Evolutionary conservation across 306 rosid genomes (phyloP), one percentile per base, ranked within the genome.

Genomic region (Prunus kanzakura): DNA sequence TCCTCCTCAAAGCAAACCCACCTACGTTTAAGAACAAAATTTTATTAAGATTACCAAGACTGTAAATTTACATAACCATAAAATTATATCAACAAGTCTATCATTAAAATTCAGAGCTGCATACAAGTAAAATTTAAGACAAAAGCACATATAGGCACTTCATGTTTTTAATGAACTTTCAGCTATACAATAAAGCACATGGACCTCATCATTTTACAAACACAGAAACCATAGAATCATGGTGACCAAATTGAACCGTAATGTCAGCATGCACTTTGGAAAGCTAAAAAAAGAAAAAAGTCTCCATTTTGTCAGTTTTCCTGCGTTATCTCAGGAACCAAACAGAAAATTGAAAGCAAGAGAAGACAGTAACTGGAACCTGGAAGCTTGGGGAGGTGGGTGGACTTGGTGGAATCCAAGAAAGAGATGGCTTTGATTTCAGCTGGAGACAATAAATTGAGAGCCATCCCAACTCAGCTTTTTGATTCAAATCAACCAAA

Each of bases 341-440:
- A 68, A 74, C 64, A 64, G 78, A 79, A 38, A 57, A 51, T 25
- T 60, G 65, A 11, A 41, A 78, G 56, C 50, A 4, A 65, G 25
- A 66, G 18, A 66, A 74, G 50, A 47, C 15, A 25, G 68, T 35
- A 80, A 76, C 72, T 64, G 29, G 64, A 45, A 91, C 97, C 98
- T 88, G 91, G 81, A 71, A 92, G 87, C 74, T 89, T 96, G 19
- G 91, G 72, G 71, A 84, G 73, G 71, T 60, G 13, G 27, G 66
- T 84, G 77, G 96, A 88, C 82, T 83, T 88, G 80, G 81, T 76
- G 72, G 96, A 82, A 51, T 91, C 88, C 70, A 85, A 63, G 84
- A 92, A 88, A 75, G 93, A 89, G n/a, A 76, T 41, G 1, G 90
- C 91, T 80, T 91, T 96, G 45, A 91, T 80, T 82, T 96, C 98